Base-by-base conservation (phyloP, 768 basidiomycete genomes). In the Leccinum subgranulosum region DNA sequence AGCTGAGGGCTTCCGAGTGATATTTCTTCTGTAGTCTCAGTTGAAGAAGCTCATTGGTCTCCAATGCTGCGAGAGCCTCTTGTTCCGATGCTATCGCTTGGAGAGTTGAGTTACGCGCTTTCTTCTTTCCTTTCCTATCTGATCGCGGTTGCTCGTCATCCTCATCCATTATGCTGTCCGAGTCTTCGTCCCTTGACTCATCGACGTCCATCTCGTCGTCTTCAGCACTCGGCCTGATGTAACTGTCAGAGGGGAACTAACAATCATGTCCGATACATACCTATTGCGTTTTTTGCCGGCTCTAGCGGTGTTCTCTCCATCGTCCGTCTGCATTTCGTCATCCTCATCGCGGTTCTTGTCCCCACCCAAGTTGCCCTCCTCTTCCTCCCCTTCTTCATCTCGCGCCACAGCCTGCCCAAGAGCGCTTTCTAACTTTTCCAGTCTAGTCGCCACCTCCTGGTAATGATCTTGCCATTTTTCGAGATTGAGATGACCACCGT, bases 1-100 rank as follows among this genome's bases (percentile, higher is more conserved):
- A 98, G 55, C 73, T 78, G 41, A 98, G 76, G 3, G 87, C 93
- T 67, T 98, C 96, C 4, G 82, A 77, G 66, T 89, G 93, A 73
- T 94, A 97, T 65, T 89, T 88, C 73, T 90, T 95, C 59, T 82
- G 84, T 28, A 97, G 75, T 19, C 85, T 81, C 7, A 92, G 79
- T 52, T 83, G 79, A 5, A 83, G 77, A 41, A 89, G 72, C 58
- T 92, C 79, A 60, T 87, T 81, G 39, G 81, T 80, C 60, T 92
- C 81, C 34, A 90, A 76, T 4, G 84, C 81, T 6, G 86, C 86
- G 29, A 93, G 77, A 0, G 85, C 86, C 10, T 80, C 84, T 67
- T 91, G 86, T 63, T 90, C 89, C 47, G 85, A 79, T 9, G 83
- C 81, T 48, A 92, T 77, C 2, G 86, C 79, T 31, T 31, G 29